Evolutionary conservation across 2,329 filamentous ascomycete species (phyloP).

Genomic region (Claviceps spartinae): DNA sequence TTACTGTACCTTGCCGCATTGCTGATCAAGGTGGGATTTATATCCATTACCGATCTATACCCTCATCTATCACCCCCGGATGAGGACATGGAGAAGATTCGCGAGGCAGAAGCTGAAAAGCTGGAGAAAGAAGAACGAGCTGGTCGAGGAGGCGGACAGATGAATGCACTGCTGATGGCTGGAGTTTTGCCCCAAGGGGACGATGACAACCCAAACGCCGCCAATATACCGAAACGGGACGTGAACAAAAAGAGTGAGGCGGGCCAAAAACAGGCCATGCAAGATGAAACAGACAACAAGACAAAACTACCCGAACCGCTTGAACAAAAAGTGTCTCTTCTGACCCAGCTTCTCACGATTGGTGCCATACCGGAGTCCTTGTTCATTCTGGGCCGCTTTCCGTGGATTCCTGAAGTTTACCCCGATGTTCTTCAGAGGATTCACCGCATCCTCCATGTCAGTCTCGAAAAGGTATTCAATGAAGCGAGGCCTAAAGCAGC

Average conservation of each 20-base stretch:
- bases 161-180: constrained; percentile 78
- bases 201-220: constrained; percentile 53
- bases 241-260: constrained; percentile 35
- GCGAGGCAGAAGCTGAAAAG: constrained; percentile 56
- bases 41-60: constrained; percentile 82
- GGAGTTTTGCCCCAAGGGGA: constrained; percentile 54
- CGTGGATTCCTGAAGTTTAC: constrained; percentile 79
- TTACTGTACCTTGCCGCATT: constrained; percentile 83
- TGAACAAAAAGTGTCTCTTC: constrained; percentile 77
- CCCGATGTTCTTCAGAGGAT: constrained; percentile 68
- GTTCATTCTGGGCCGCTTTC: constrained; percentile 82
- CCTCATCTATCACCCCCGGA: constrained; percentile 82
- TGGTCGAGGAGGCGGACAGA: constrained; percentile 54
- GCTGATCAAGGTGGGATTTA: constrained; percentile 93
- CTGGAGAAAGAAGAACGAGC: constrained; percentile 65
- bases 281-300: constrained; percentile 33
- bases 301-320: constrained; percentile 52
- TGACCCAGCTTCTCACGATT: constrained; percentile 77
- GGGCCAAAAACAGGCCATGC: constrained; percentile 32
- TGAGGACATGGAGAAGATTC: constrained; percentile 64
- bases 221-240: constrained; percentile 35
- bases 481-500: constrained; percentile 27
- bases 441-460: constrained; percentile 74
- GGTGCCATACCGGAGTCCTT: constrained; percentile 87
- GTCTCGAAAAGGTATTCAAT: constrained; percentile 57